phyloP scores from a whole-genome alignment of 192 early-diverging fungal genomes.

The Coemansia sp. region DNA sequence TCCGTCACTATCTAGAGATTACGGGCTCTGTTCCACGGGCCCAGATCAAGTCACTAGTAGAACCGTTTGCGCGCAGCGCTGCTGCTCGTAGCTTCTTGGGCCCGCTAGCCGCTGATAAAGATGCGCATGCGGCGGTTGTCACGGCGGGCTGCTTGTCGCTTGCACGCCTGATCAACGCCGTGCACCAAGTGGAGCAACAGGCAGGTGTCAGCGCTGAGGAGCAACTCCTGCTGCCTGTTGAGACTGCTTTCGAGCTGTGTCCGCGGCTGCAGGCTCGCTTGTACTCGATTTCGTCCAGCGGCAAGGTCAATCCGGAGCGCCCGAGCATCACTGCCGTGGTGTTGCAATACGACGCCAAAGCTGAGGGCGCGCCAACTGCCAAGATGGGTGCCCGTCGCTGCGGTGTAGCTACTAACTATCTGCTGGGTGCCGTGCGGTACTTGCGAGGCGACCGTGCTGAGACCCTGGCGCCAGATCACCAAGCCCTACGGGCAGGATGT shows the following conservation, averaged over 20 bases:
- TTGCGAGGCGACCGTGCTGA: slow-evolving; percentile 34
- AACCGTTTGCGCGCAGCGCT: slow-evolving; percentile 62
- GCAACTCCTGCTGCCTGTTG: slow-evolving; percentile 71
- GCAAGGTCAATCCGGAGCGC: slow-evolving; percentile 72
- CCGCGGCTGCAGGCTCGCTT: slow-evolving; percentile 86
- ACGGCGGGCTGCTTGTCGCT: slow-evolving; percentile 68
- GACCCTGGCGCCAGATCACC: slow-evolving; percentile 3
- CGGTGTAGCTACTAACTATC: slow-evolving; percentile 90
- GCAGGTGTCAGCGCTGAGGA: slow-evolving; percentile 18
- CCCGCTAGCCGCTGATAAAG: slow-evolving; percentile 69
- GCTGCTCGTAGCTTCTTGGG: slow-evolving; percentile 58
- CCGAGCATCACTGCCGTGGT: slow-evolving; percentile 90
- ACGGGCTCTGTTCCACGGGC: slow-evolving; percentile 70
- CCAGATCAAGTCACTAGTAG: slow-evolving; percentile 62
- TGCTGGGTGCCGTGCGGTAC: slow-evolving; percentile 70
- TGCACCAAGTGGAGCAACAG: slow-evolving; percentile 55
- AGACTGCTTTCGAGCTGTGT: slow-evolving; percentile 80
- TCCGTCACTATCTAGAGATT: slow-evolving; percentile 93
- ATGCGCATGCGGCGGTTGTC: slow-evolving; percentile 64
- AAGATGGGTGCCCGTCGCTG: slow-evolving; percentile 59
- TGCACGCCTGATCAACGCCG: slow-evolving; percentile 74
- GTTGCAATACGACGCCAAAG: slow-evolving; percentile 67
- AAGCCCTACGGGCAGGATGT: slow-evolving; percentile 13
- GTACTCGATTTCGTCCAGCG: slow-evolving; percentile 96
- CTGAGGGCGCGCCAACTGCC: slow-evolving; percentile 10